Conservation (phyloP, 306 rosid species). For the Vigna nakashimae region DNA sequence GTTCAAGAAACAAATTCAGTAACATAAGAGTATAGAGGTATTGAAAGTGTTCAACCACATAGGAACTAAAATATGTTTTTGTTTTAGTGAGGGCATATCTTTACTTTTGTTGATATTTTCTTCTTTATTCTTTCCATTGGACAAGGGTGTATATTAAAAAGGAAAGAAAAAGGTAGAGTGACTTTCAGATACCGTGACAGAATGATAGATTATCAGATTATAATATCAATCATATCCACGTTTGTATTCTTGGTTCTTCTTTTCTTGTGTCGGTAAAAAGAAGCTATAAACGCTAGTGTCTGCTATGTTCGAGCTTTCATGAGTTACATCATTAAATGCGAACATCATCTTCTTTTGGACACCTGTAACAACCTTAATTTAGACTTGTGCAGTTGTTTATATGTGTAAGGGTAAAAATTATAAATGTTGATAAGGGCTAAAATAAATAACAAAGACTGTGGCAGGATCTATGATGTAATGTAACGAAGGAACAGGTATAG, state of each 20-base stretch:
- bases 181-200: conserved; percentile 18
- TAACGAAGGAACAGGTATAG: conserved; percentile 37
- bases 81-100: neutral
- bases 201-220: conserved; percentile 1
- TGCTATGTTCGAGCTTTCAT: neutral
- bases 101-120: neutral
- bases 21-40: too few species aligned
- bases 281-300: neutral
- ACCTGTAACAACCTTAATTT: conserved; percentile 24
- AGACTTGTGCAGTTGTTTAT: neutral
- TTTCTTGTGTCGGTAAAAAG: neutral
- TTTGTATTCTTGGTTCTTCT: conserved; percentile 4
- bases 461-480: conserved; percentile 36
- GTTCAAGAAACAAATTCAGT: too few species aligned
- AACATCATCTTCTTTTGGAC: conserved; percentile 17
- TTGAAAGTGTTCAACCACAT: too few species aligned
- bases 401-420: neutral
- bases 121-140: neutral
- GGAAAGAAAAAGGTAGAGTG: neutral
- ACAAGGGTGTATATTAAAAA: neutral
- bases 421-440: neutral
- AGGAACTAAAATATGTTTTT: too few species aligned
- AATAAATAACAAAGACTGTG: conserved; percentile 22
- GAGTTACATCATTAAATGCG: neutral
- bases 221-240: neutral